Conservation (phyloP, 192 early-diverging fungal genomes). For the Linnemannia elongata region DNA sequence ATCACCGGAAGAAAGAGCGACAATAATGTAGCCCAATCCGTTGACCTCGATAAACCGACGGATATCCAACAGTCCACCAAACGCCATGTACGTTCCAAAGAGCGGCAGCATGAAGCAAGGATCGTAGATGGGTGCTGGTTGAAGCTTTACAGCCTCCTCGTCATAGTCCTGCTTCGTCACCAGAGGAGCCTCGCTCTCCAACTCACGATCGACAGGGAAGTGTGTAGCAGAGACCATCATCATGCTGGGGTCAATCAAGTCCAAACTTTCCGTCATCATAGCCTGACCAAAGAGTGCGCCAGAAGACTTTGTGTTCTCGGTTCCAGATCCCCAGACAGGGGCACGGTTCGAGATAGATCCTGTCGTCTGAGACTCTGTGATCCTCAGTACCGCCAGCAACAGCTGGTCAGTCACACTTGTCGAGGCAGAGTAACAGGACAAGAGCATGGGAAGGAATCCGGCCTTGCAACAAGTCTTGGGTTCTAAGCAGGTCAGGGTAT, state of each 20-base stretch:
- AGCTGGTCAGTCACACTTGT: slow-evolving; percentile 65
- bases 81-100: slow-evolving; percentile 67
- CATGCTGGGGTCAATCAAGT: slow-evolving; percentile 70
- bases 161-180: slow-evolving; percentile 17
- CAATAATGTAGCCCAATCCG: slow-evolving; percentile 76
- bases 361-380: slow-evolving; percentile 69
- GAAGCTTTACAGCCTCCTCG: slow-evolving; percentile 24
- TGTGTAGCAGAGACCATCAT: slow-evolving; percentile 73
- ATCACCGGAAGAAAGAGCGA: slow-evolving; percentile 69
- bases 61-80: slow-evolving; percentile 67
- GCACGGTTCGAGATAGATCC: slow-evolving; percentile 71
- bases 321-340: slow-evolving; percentile 69
- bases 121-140: slow-evolving; percentile 69
- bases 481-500: slow-evolving; percentile 63
- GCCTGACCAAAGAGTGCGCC: slow-evolving; percentile 53
- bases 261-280: slow-evolving; percentile 70
- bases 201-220: slow-evolving; percentile 62
- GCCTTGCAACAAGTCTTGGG: slow-evolving; percentile 65
- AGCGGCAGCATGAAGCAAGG: slow-evolving; percentile 80
- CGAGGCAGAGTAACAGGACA: slow-evolving; percentile 72
- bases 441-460: slow-evolving; percentile 61
- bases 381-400: slow-evolving; percentile 66
- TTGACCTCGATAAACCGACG: slow-evolving; percentile 77
- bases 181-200: slow-evolving; percentile 29
- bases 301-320: slow-evolving; percentile 51